Base-by-base conservation (phyloP, 2,329 filamentous ascomycete species). In the Tolypocladium inflatum region DNA sequence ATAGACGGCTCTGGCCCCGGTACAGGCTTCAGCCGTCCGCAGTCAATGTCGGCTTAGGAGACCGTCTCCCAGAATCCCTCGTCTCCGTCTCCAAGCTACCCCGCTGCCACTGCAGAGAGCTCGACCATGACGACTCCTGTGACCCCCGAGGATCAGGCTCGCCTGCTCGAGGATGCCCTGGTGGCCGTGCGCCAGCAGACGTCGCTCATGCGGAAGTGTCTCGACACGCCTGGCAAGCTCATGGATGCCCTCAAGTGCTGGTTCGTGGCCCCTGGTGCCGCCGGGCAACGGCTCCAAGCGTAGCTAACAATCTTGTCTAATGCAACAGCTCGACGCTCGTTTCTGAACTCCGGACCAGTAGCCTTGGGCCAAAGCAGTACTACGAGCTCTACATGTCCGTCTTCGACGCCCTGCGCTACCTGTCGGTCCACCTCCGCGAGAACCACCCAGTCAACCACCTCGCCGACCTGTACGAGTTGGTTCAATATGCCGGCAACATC, bases 221-320 rank as follows among this genome's bases (percentile, higher is more conserved):
- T 99, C 61, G 95, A 99, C 73, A 95, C 91, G 11, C 92, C 94
- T 8, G 93, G 94, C 63, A 99, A 99, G 83, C 86, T 99, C 64
- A 99, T 99, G 94, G 94, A 99, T 80, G 94, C 94, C 68, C 84
- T 99, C 69, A 99, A 99, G 79, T 97, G 93, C 89, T 96, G 92
- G 94, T 97, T 83, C 68, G 88, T 79, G 50, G 48, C 10, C 10
- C 48, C 48, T 8, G 30, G 15, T 37, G 9, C 4, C 19, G 30
- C 9, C 30, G 3, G 48, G 2, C 19, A n/a, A 35, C 9, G 17
- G 10, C 9, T 0, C 33, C 19, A 3, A 1, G 19, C 19, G 19
- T 37, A 37, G 48, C 48, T 52, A 15, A 52, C 30, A 35, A 15
- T 21, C 2, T 35, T 9, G 4, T 37, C 19, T 30, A 52, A 35